Percentiles rank a stretch among this genome's conserved stretches.
These are phyloP conservation scores for Noccaea bulbosa DNA, from an alignment of 345 rosid species.

Conservation along the genomic window DNA sequence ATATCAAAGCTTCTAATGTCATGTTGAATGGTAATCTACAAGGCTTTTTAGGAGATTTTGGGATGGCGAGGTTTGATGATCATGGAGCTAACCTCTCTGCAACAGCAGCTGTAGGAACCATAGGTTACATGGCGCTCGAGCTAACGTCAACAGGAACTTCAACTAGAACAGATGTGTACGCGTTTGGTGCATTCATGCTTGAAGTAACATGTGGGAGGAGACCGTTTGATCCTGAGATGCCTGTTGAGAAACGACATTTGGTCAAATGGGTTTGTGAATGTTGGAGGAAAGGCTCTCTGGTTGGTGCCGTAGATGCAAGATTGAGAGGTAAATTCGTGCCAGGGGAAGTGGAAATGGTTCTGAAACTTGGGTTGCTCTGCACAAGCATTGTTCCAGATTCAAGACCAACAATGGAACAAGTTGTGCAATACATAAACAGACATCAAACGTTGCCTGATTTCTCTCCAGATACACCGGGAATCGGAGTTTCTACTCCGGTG, in stretches of 20 bases:
- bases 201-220: conserved; percentile 55
- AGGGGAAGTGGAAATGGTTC: conserved; percentile 46
- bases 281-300: conserved; percentile 43
- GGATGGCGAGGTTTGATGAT: conserved; percentile 54
- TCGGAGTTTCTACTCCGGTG: conserved; percentile 29
- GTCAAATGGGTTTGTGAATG: conserved; percentile 44
- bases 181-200: conserved; percentile 54
- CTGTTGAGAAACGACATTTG: conserved; percentile 36
- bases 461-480: conserved; percentile 29
- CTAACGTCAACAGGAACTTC: conserved; percentile 47
- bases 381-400: conserved; percentile 37
- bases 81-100: conserved; percentile 46
- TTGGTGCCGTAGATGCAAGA: conserved; percentile 42
- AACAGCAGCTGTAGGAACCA: conserved; percentile 54
- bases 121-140: conserved; percentile 62
- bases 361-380: conserved; percentile 53
- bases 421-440: conserved; percentile 31
- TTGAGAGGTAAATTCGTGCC: conserved; percentile 24
- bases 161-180: conserved; percentile 46
- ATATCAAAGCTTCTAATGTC: conserved; percentile 54
- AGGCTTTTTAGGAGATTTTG: conserved; percentile 53
- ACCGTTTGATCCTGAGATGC: conserved; percentile 43
- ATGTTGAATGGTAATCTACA: conserved; percentile 48
- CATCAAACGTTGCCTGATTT: conserved; percentile 29
- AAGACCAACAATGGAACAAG: conserved; percentile 45